These are phyloP conservation scores for Albifimbria verrucaria DNA, from an alignment of 2,329 filamentous ascomycete genomes.

Conservation along the genomic window DNA sequence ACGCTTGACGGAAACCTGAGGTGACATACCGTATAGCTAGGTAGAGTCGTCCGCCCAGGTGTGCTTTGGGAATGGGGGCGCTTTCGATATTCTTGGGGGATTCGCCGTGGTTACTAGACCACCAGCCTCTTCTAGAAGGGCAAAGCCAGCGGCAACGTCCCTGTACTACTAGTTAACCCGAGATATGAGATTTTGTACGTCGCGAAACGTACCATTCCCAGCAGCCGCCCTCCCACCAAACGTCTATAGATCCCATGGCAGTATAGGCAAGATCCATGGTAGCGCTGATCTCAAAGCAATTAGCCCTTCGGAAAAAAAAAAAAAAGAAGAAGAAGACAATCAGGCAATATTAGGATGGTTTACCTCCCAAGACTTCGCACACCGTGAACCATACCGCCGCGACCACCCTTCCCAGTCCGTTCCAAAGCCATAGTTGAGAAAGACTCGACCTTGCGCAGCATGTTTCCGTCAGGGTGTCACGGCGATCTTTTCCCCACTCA, in stretches of 20 bases:
- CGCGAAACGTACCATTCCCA: conserved; percentile 64
- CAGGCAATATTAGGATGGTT: too few species aligned
- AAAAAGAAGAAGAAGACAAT: neutral
- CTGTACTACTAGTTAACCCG: conserved; percentile 23
- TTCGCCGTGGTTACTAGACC: conserved; percentile 73
- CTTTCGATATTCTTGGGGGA: conserved; percentile 58
- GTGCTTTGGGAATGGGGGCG: conserved; percentile 55
- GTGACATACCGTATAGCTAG: conserved; percentile 59
- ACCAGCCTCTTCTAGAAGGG: conserved; percentile 69
- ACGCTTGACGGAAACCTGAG: neutral
- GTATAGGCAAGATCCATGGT: conserved; percentile 73
- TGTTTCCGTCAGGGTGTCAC: conserved; percentile 65
- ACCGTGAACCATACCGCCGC: conserved; percentile 77
- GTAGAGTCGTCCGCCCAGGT: conserved; percentile 66
- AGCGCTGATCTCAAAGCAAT: conserved; percentile 44
- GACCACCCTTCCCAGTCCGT: conserved; percentile 56
- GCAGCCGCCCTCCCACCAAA: conserved; percentile 80
- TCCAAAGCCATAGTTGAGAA: conserved; percentile 75
- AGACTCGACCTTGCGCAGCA: conserved; percentile 69
- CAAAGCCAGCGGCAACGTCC: conserved; percentile 75
- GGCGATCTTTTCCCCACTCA: conserved; percentile 77
- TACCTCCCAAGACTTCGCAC: conserved; percentile 64
- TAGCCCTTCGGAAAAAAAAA: neutral
- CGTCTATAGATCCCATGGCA: conserved; percentile 72
- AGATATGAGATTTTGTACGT: neutral